A percentile compares a stretch with the other conserved stretches of the same genome.
Evolutionary conservation across 176 grass and related monocot species (phyloP).

Genomic region (Paspalum notatum): DNA sequence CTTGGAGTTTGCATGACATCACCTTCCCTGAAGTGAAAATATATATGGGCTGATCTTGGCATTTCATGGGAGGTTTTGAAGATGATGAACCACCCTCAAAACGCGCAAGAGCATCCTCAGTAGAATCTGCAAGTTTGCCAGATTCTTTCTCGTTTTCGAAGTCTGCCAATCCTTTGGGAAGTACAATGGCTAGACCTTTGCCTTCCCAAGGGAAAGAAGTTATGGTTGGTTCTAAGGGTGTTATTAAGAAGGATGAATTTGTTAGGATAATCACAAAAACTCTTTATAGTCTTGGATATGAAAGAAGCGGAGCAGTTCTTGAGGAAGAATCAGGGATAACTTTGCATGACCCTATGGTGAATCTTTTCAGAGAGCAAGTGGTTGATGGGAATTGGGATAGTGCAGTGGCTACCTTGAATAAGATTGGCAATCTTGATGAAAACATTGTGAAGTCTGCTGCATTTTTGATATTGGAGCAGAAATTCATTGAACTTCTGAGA

Average conservation of each 20-base stretch:
- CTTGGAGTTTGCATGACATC: constrained; percentile 29
- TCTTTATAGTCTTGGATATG: constrained; percentile 89
- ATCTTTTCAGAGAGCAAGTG: constrained; percentile 80
- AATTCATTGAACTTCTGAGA: constrained; percentile 83
- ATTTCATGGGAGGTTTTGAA: constrained; percentile 96
- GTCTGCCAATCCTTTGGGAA: constrained; percentile 76
- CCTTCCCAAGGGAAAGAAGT: constrained; percentile 78
- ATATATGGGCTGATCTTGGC: constrained; percentile 85
- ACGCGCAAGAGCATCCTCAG: constrained; percentile 72
- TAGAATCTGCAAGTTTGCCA: constrained; percentile 56
- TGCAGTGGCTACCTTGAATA: constrained; percentile 72
- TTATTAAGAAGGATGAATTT: constrained; percentile 90
- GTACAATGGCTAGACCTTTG: constrained; percentile 84
- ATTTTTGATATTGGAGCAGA: constrained; percentile 88
- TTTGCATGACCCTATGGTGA: constrained; percentile 62
- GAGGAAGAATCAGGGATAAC: constrained; percentile 96
- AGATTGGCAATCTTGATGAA: constrained; percentile 72
- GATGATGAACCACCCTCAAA: constrained; percentile 89
- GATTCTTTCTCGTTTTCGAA: constrained; percentile 59
- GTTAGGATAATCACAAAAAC: constrained; percentile 89
- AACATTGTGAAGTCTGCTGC: constrained; percentile 63
- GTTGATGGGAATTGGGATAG: constrained; percentile 79
- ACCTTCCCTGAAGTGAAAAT: constrained; percentile 43
- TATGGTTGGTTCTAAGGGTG: constrained; percentile 80
- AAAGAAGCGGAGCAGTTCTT: constrained; percentile 73